A percentile compares a stretch with the other conserved stretches of the same genome.
These are phyloP conservation scores for Aspergillus fischeri DNA, from an alignment of 2,329 filamentous ascomycete genomes.

Conservation along the genomic window DNA sequence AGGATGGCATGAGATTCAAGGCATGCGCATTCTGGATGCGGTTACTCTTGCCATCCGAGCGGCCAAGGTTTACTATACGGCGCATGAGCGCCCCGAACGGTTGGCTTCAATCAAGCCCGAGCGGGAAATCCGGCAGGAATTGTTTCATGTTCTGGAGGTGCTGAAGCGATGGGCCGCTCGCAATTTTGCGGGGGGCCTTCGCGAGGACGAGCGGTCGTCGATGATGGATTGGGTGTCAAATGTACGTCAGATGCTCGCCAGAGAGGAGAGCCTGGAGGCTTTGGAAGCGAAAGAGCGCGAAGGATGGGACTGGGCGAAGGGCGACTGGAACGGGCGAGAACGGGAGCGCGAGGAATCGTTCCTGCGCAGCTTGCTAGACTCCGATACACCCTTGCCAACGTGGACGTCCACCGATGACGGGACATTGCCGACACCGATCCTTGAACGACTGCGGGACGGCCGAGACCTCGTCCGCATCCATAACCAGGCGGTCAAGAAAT, in stretches of 20 bases:
- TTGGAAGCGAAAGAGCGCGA: conserved; percentile 67
- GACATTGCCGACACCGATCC: conserved; percentile 59
- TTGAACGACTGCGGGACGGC: conserved; percentile 71
- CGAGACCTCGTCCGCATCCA: conserved; percentile 79
- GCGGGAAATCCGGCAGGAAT: conserved; percentile 74
- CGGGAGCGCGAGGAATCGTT: conserved; percentile 78
- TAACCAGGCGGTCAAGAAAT: conserved; percentile 82
- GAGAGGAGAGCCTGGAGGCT: conserved; percentile 73
- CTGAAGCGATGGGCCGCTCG: conserved; percentile 87
- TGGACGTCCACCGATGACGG: conserved; percentile 59
- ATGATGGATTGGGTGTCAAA: conserved; percentile 76
- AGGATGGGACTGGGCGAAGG: conserved; percentile 74
- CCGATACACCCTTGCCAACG: conserved; percentile 56
- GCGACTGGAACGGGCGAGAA: conserved; percentile 72
- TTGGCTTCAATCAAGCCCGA: conserved; percentile 85
- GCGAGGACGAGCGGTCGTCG: conserved; percentile 68
- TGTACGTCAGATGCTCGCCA: conserved; percentile 70
- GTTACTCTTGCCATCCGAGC: conserved; percentile 93
- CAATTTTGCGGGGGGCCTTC: conserved; percentile 79
- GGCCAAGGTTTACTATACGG: conserved; percentile 93
- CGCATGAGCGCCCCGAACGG: conserved; percentile 80
- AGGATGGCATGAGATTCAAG: conserved; percentile 82
- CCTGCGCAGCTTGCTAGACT: conserved; percentile 65
- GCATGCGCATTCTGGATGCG: conserved; percentile 86
- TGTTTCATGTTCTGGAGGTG: conserved; percentile 82